Evolutionary conservation across 768 basidiomycete genomes (phyloP).

Genomic region (Leccinum obscurum): DNA sequence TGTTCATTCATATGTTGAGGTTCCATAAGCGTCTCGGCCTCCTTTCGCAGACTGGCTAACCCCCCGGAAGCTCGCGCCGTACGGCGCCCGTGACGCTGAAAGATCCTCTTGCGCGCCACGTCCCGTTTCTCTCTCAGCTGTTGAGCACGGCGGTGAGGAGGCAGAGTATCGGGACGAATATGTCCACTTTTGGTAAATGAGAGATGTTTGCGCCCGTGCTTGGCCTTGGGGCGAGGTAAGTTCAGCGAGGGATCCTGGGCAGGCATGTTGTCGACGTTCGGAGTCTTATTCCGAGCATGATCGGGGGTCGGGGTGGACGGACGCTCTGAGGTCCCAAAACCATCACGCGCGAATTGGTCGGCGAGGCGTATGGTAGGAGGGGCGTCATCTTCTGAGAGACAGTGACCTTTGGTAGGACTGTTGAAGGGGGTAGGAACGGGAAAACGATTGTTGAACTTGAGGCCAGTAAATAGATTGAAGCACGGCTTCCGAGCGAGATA

Average conservation of each 20-base stretch:
- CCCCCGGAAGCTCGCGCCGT: background rate
- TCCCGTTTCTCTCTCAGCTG: conserved; percentile 14
- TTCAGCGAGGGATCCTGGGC: background rate
- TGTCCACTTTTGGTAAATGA: background rate
- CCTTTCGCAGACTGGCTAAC: conserved; percentile 4
- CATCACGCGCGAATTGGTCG: background rate
- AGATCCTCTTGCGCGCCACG: background rate
- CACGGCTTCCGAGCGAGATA: conserved; percentile 16
- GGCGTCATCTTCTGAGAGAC: conserved; percentile 6
- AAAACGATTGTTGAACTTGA: conserved; percentile 12
- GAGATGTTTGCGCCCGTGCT: conserved; percentile 18
- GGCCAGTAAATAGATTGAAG: conserved; percentile 22
- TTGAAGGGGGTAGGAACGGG: conserved; percentile 19
- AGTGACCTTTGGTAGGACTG: conserved; percentile 13
- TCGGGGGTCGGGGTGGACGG: background rate
- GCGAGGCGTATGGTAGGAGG: conserved; percentile 11
- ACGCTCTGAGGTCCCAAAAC: background rate
- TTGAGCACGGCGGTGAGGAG: conserved; percentile 7
- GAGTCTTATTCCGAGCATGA: background rate
- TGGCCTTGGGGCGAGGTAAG: conserved; percentile 9
- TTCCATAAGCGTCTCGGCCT: conserved; percentile 23
- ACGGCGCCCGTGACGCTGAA: conserved; percentile 8
- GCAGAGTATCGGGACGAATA: background rate
- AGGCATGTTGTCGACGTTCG: background rate
- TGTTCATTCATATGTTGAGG: conserved; percentile 14